Conservation (phyloP, 148 eudicot species). For the Rhododendron griersonianum region DNA sequence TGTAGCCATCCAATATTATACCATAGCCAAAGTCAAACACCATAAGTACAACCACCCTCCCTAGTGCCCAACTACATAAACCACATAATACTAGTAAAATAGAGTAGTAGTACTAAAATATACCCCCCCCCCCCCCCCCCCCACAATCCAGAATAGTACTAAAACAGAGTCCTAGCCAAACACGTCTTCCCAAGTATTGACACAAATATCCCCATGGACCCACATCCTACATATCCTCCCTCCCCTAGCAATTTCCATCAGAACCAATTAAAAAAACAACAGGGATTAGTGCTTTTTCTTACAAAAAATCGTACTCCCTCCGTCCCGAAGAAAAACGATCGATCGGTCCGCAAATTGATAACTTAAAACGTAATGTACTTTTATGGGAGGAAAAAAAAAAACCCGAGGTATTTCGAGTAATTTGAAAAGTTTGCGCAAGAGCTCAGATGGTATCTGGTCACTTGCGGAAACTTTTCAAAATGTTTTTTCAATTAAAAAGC, state of each 20-base stretch:
- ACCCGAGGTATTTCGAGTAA: too few relatives aligned
- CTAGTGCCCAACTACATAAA: neutral
- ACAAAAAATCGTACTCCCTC: neutral
- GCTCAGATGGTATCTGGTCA: too few relatives aligned
- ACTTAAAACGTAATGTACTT: too few relatives aligned
- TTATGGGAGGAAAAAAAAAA: neutral
- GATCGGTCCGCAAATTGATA: neutral
- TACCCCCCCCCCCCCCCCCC: too few relatives aligned
- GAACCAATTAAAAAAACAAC: neutral
- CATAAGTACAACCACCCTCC: neutral
- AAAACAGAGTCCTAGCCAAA: neutral
- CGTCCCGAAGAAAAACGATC: neutral
- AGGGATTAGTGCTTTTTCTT: neutral
- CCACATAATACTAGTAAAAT: neutral
- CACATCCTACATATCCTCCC: neutral
- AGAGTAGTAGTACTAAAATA: neutral
- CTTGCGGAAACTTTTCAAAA: neutral
- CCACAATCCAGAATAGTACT: neutral
- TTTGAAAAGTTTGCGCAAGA: neutral
- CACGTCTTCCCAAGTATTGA: neutral
- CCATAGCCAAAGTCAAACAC: neutral
- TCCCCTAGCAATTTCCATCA: neutral
- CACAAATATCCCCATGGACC: neutral
- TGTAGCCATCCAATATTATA: neutral
- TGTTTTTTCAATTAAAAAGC: neutral